Percentiles rank a stretch among this genome's conserved stretches.
Conservation (phyloP, 2,329 filamentous ascomycete genomes). For the Zymoseptoria passerinii region DNA sequence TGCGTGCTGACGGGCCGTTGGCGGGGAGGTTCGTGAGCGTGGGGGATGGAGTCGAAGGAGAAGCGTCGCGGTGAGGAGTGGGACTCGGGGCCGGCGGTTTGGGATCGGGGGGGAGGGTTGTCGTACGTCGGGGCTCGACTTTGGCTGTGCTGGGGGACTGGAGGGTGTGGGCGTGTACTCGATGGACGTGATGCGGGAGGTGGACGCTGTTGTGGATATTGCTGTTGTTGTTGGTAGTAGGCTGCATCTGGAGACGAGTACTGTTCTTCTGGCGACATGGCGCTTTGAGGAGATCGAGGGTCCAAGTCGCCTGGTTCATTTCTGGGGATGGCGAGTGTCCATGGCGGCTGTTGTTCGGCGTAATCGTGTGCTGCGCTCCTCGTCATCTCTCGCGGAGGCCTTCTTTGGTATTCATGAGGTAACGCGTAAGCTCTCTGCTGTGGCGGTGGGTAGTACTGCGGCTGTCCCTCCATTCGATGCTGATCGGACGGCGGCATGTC, state of each 20-base stretch:
- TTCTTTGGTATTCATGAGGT: neutral
- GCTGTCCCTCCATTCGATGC: neutral
- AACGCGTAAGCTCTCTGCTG: neutral
- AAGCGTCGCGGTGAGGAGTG: neutral
- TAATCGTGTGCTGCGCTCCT: conserved; percentile 22
- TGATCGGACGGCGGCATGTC: neutral
- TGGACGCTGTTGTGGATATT: neutral
- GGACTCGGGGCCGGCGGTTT: neutral
- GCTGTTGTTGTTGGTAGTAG: neutral
- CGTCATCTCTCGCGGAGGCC: conserved; percentile 9
- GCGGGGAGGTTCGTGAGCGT: neutral
- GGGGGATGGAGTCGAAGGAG: neutral
- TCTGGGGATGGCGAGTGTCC: conserved; percentile 18
- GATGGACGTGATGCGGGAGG: neutral
- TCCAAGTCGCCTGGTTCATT: neutral
- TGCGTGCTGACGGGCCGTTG: neutral
- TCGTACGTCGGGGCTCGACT: neutral
- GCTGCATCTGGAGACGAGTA: neutral
- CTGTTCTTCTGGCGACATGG: neutral
- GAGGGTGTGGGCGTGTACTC: neutral
- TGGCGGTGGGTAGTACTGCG: conserved; percentile 4
- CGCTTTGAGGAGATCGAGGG: neutral
- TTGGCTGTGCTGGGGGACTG: neutral
- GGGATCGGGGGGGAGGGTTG: neutral
- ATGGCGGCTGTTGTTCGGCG: conserved; percentile 24